Base-by-base conservation (phyloP, 1,284 basidiomycete genomes). In the Cryptococcus sp. region DNA sequence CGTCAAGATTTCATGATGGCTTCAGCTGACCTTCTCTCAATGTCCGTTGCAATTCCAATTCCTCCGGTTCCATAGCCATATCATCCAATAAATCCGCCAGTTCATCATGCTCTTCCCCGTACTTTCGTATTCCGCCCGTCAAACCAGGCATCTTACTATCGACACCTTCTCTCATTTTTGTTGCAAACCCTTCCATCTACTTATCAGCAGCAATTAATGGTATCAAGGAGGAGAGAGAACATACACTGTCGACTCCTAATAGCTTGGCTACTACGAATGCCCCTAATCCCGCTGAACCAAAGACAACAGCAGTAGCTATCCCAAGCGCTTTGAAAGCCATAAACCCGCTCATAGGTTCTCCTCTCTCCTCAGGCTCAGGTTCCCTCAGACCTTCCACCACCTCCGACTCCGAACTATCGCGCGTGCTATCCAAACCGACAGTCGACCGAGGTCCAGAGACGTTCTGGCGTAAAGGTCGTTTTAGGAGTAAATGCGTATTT, bases 261-360 rank as follows among this genome's bases (percentile, higher is more conserved):
- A 60, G 45, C 43, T 64, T 66, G 5, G 66, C 62, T 0, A 66
- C 62, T 4, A 59, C 59, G 47, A 57, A 67, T 9, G 61, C 56
- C 1, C 69, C 70, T 13, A 70, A 45, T 2, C 63, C 69, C 1
- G 71, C 63, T 39, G 53, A 63, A 1, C 62, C 60, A 32, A 62
- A 59, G 0, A 73, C 71, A 14, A 72, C 45, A 7, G 59, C 66
- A 24, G 71, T 72, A 9, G 71, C 71, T 42, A 69, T 64, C 1
- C 57, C 67, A 5, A 73, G 61, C 14, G 71, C 71, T 53, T 72
- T 58, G 34, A 64, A 52, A 2, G 61, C 68, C 14, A 66, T 41
- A 56, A 60, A 59, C 5, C 57, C 50, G 1, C 48, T 42, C 18
- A 49, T 39, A 32, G 18, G 24, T 23, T 50, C 44, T 43, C 45